Base-by-base conservation (phyloP, 2,329 filamentous ascomycete species). In the Colletotrichum sp. region DNA sequence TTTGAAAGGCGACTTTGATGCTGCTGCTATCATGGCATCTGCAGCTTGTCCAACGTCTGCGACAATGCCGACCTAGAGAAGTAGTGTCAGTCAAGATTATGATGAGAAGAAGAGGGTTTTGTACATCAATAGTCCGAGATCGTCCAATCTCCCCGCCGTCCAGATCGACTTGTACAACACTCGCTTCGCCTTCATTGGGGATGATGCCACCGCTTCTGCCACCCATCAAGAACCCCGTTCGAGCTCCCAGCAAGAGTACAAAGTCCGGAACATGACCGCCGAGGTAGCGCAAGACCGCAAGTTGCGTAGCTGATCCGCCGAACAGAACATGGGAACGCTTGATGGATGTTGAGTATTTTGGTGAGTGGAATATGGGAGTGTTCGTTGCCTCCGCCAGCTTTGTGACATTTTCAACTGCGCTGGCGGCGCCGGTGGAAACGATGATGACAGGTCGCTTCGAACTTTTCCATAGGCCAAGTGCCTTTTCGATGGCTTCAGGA, bases 91-190 rank as follows among this genome's bases (percentile, higher is more conserved):
- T 24, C 31, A 31, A n/a, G 18, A 18, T 21, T 31, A 11, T 34
- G 1, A 13, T 3, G 15, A 34, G n/a, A 13, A 29, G n/a, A 13
- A 6, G 43, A 11, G 13, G 8, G 15, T 1, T 33, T 21, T 21
- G 4, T 21, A 70, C 68, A 5, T 70, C 61, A 33, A 70, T 47
- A 11, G 43, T 70, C n/a, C 47, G 65, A 6, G 68, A 70, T 18
- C 68, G 61, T 15, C 68, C 68, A 21, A 70, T 70, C 33, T 70
- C 68, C 7, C 62, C 34, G 8, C 68, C 68, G 15, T 70, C 68
- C 15, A 70, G 9, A 4, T 70, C 68, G 9, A 70, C 62, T 34
- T 70, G 68, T 2, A 70, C 68, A 16, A 66, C 68, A 15, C 47
- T 70, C 9, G 68, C 62, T 18, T 58, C 34, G 15, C 33, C n/a